phyloP scores from a whole-genome alignment of 768 basidiomycete species.

The Leccinum incarnatum region DNA sequence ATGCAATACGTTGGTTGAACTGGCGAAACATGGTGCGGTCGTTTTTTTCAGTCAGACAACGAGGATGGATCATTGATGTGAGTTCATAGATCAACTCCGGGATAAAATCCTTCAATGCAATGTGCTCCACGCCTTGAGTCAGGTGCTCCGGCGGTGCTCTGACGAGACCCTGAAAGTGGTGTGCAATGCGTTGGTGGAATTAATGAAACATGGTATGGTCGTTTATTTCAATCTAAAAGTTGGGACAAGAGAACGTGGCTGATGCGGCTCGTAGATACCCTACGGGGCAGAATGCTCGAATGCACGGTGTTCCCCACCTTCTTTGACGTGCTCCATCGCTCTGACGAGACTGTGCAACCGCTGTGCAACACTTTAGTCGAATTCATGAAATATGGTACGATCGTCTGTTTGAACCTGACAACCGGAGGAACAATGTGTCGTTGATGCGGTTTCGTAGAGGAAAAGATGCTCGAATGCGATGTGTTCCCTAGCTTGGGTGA shows the following conservation, averaged over 20 bases:
- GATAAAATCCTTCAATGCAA: too few relatives aligned
- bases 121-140: too few relatives aligned
- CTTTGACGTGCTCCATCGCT: too few relatives aligned
- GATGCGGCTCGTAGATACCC: too few relatives aligned
- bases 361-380: neutral
- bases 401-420: conserved; percentile 5
- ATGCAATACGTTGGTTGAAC: conserved; percentile 1
- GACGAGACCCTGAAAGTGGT: too few relatives aligned
- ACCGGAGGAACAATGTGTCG: neutral
- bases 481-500: conserved; percentile 17
- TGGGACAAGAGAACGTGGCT: neutral
- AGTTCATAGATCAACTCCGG: too few relatives aligned
- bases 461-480: conserved; percentile 13
- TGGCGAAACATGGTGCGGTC: conserved; percentile 19
- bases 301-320: too few relatives aligned
- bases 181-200: conserved; percentile 1
- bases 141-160: too few relatives aligned
- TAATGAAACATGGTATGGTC: conserved; percentile 19
- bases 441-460: conserved; percentile 10
- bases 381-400: conserved; percentile 16
- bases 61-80: too few relatives aligned
- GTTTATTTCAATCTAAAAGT: conserved; percentile 3
- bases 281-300: too few relatives aligned
- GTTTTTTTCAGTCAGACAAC: conserved; percentile 2
- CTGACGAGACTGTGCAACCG: too few relatives aligned